A percentile compares a stretch with the other conserved stretches of the same genome.
These are phyloP conservation scores for Pseudocercospora fijiensis DNA, from an alignment of 2,329 filamentous ascomycete species.

Conservation along the genomic window DNA sequence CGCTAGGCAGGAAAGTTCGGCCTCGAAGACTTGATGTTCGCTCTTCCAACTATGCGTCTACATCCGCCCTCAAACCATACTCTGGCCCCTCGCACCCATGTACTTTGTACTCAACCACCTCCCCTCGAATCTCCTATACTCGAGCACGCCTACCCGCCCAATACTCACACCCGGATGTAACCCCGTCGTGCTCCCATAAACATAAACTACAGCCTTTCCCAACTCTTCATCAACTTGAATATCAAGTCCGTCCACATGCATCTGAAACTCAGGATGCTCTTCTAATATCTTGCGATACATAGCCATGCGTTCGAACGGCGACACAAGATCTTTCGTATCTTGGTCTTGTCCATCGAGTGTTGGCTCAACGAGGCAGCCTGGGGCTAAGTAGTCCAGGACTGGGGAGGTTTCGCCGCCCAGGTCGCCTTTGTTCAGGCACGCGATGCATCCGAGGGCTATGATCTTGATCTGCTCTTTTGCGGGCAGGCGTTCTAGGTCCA, in stretches of 20 bases:
- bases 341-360: neutral
- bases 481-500: neutral
- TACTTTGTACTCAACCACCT: neutral
- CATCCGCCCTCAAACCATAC: neutral
- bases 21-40: neutral
- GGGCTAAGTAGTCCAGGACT: neutral
- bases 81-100: neutral
- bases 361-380: neutral
- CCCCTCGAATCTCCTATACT: neutral
- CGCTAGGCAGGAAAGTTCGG: neutral
- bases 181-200: neutral
- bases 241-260: neutral
- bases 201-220: neutral
- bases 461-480: neutral
- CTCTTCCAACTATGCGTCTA: too few species aligned
- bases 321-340: neutral
- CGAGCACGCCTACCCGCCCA: neutral
- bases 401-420: neutral
- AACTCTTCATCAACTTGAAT: neutral
- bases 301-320: neutral
- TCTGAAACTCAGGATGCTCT: neutral
- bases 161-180: neutral
- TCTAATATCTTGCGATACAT: neutral
- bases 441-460: neutral
- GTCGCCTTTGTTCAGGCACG: neutral